These are phyloP conservation scores for Aureobasidium namibiae DNA, from an alignment of 2,329 filamentous ascomycete genomes.

Conservation along the genomic window DNA sequence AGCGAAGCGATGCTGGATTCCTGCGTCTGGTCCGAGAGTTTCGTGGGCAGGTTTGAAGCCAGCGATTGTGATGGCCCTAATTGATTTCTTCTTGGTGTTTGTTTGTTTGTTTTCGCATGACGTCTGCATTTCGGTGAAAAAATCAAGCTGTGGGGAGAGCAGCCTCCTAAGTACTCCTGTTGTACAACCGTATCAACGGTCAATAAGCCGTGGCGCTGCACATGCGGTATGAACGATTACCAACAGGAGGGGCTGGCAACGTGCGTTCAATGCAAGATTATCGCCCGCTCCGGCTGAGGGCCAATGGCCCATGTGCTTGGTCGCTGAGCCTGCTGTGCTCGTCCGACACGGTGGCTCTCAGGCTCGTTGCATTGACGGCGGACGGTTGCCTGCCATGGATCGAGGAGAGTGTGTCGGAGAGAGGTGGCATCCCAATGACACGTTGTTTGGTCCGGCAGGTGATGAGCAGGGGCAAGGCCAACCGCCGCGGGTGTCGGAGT, in stretches of 20 bases:
- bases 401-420: not conserved
- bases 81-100: not conserved
- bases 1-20: not conserved
- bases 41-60: not conserved
- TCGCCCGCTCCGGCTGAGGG: not conserved
- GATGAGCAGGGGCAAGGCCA: conserved; percentile 5
- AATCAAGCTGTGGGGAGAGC: not conserved
- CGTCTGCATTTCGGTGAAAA: not conserved
- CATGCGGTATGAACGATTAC: conserved; percentile 5
- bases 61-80: not conserved
- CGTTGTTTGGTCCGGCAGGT: conserved; percentile 5
- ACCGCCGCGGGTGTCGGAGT: conserved; percentile 6
- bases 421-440: not conserved
- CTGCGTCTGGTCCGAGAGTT: not conserved
- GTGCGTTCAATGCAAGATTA: conserved; percentile 1
- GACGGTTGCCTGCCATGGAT: not conserved
- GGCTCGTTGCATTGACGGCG: conserved; percentile 7
- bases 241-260: conserved; percentile 5
- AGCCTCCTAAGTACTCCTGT: conserved; percentile 1
- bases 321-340: not conserved
- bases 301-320: not conserved
- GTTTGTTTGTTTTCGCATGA: conserved; percentile 7
- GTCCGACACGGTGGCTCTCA: not conserved
- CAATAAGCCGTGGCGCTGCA: conserved; percentile 8
- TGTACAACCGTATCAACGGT: conserved; percentile 6